Evolutionary conservation across 192 early-diverging fungal species (phyloP).

Genomic region (Gaertneriomyces sp.): DNA sequence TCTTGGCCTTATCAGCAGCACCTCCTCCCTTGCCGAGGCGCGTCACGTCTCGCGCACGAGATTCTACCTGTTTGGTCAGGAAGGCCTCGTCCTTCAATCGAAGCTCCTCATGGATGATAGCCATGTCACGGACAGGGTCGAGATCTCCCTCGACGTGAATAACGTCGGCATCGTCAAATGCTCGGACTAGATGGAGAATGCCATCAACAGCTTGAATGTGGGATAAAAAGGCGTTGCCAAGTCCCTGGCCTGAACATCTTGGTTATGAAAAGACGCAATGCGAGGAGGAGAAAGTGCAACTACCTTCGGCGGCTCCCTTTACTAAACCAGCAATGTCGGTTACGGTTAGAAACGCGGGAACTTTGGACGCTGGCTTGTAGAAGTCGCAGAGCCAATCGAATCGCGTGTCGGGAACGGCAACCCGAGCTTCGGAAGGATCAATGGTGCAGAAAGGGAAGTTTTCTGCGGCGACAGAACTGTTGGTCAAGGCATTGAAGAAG

Average conservation of each 20-base stretch:
- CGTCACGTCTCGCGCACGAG: constrained; percentile 63
- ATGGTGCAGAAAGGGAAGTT: constrained; percentile 98
- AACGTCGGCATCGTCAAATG: constrained; percentile 89
- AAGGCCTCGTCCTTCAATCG: constrained; percentile 88
- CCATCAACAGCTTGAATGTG: constrained; percentile 66
- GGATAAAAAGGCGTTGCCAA: constrained; percentile 91
- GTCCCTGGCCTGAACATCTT: constrained; percentile 29
- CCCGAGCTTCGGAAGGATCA: constrained; percentile 86
- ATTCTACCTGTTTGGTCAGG: constrained; percentile 66
- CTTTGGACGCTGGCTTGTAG: constrained; percentile 57
- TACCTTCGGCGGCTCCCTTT: constrained; percentile 52
- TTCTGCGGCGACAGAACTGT: constrained; percentile 37
- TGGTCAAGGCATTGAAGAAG: constrained; percentile 51
- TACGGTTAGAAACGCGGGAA: constrained; percentile 78
- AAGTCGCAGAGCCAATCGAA: constrained; percentile 72
- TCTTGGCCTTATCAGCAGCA: constrained; percentile 77
- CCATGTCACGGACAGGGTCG: constrained; percentile 88
- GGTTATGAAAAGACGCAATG: too few species aligned
- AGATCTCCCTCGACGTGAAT: constrained; percentile 66
- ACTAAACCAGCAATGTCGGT: constrained; percentile 98
- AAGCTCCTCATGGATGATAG: constrained; percentile 94
- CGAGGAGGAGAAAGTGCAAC: too few species aligned
- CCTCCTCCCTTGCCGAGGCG: constrained; percentile 67
- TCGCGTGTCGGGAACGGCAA: constrained; percentile 84
- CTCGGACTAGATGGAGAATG: constrained; percentile 61